Conservation (phyloP, 2,329 filamentous ascomycete species). For the Lachnellula cervina region DNA sequence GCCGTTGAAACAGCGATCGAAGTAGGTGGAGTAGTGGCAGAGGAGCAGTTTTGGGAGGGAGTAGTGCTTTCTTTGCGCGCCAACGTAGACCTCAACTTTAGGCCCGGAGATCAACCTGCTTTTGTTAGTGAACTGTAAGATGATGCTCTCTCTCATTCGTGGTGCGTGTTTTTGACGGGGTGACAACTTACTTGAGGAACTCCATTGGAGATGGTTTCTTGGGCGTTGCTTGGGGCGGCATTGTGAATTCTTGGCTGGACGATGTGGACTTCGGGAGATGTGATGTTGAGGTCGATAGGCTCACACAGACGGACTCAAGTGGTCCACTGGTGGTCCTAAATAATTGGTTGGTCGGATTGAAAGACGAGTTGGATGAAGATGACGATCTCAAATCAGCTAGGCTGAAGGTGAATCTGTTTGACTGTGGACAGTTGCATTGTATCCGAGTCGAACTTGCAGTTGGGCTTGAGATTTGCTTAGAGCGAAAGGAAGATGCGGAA, state of each 20-base stretch:
- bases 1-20: conserved; percentile 14
- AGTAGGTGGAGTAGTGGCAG: conserved; percentile 12
- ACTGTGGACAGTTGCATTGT: too few species aligned
- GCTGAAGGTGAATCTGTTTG: too few species aligned
- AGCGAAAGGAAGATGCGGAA: too few species aligned
- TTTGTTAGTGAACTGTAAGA: background rate
- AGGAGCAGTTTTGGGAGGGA: conserved; percentile 12
- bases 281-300: background rate
- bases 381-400: background rate
- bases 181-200: background rate
- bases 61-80: conserved; percentile 11
- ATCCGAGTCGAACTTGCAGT: too few species aligned
- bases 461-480: too few species aligned
- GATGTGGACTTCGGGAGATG: background rate
- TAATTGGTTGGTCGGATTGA: background rate
- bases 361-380: background rate
- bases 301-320: too few species aligned
- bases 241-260: too few species aligned
- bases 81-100: conserved; percentile 11
- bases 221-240: background rate
- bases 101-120: conserved; percentile 8
- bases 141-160: background rate
- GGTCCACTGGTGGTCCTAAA: too few species aligned
- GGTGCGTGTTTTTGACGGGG: background rate
- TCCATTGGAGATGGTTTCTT: background rate